Conservation (phyloP, 345 rosid species). For the Sapria himalayana region DNA sequence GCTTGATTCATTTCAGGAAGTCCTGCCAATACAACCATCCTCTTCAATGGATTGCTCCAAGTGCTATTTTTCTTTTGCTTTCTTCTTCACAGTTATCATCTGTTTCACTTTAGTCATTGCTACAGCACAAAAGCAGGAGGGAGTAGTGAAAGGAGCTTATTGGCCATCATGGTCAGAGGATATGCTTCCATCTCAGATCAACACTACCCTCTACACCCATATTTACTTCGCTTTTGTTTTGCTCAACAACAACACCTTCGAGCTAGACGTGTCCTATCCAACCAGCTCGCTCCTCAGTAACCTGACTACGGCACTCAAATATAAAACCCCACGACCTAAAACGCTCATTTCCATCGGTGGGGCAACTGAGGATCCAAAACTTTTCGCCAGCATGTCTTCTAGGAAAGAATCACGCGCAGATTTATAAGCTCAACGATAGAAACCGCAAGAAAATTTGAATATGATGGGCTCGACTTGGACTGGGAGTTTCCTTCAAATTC, state of each 20-base stretch:
- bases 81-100: too few species aligned
- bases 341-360: slow-evolving; percentile 35
- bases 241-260: slow-evolving; percentile 19
- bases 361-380: slow-evolving; percentile 4
- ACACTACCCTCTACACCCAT: slow-evolving; percentile 35
- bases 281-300: slow-evolving; percentile 9
- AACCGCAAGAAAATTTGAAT: slow-evolving; percentile 22
- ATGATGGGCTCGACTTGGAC: slow-evolving; percentile 40
- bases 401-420: slow-evolving; percentile 9
- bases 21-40: too few species aligned
- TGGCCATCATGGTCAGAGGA: slow-evolving; percentile 22
- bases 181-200: slow-evolving; percentile 24
- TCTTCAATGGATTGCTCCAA: too few species aligned
- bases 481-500: slow-evolving; percentile 33
- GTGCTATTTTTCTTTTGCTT: too few species aligned
- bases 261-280: slow-evolving; percentile 12
- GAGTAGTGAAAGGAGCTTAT: slow-evolving; percentile 28
- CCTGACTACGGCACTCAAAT: slow-evolving; percentile 27
- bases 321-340: slow-evolving; percentile 18
- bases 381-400: slow-evolving; percentile 20
- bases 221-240: slow-evolving; percentile 33
- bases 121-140: too few species aligned
- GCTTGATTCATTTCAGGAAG: too few species aligned
- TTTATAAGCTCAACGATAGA: slow-evolving; percentile 25
- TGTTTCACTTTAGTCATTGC: too few species aligned